phyloP scores from a whole-genome alignment of 2,329 filamentous ascomycete genomes.

The Aureobasidium sp. region DNA sequence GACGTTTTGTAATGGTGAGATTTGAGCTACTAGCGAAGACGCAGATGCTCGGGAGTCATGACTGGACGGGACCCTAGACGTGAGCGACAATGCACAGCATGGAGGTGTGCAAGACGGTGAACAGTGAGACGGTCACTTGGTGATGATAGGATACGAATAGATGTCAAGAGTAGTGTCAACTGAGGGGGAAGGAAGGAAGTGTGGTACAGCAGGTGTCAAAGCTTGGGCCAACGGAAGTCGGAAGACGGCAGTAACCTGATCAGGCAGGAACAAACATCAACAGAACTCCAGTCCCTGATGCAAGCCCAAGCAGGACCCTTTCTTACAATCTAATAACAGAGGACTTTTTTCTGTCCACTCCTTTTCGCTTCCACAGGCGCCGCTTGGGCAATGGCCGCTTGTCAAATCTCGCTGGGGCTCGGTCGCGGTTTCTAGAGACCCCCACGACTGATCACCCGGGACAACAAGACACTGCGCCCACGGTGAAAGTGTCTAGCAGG shows the following conservation, averaged over 20 bases:
- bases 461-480: neutral
- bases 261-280: conserved; percentile 4
- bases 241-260: conserved; percentile 1
- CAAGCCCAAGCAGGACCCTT: neutral
- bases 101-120: neutral
- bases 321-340: neutral
- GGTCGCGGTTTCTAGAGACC: neutral
- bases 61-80: no score
- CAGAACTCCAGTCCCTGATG: neutral
- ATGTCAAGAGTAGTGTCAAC: neutral
- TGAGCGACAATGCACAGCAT: neutral
- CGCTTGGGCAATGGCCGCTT: conserved; percentile 9
- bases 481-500: neutral
- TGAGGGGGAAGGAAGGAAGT: neutral
- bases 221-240: neutral
- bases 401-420: conserved; percentile 3
- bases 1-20: neutral
- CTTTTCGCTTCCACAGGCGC: neutral
- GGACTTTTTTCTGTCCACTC: neutral
- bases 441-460: neutral
- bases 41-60: neutral
- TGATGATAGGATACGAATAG: neutral
- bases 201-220: conserved; percentile 1
- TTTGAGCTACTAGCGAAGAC: neutral
- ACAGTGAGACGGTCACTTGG: neutral